Base-by-base conservation (phyloP, 2,329 filamentous ascomycete species). In the Myotisia sp. region DNA sequence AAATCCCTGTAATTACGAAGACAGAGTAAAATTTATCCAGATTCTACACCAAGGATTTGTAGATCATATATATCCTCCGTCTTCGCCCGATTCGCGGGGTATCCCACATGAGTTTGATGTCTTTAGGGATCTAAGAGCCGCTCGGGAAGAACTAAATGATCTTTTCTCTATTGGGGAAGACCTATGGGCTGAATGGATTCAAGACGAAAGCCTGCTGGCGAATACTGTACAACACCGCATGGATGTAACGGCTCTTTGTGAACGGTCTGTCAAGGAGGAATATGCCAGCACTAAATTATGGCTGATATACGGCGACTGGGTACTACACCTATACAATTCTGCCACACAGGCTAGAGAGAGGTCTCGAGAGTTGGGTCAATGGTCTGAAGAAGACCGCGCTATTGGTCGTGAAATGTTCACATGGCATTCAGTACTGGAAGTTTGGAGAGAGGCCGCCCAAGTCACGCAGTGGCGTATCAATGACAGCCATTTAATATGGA, bases 91-190 rank as follows among this genome's bases (percentile, higher is more conserved):
- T 29, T 55, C 59, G 4, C 59, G 61, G 30, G 58, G 60, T 6
- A 56, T 65, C 29, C 62, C 62, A 1, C 55, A 52, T 22, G 49
- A 50, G 4, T 66, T 65, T 39, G 63, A 65, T 37, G 49, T 65
- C 4, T 53, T 66, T 6, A 55, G 53, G 31, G 62, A 66, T 39
- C 50, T 67, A 41, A 53, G 61, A 23, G 57, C 50, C 14, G 62
- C 63, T 3, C 65, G 72, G 38, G 65, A 70, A 44, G 64, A 66
- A 35, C 73, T 77, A 66, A 67, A 72, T 44, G 65, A 67, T 34
- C 64, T 72, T 13, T 77, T 76, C 45, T 67, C 73, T 2, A 65
- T 77, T 39, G 73, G 73, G 1, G 74, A 77, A 48, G 64, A 70
- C 26, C 57, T 76, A 33, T 78, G 72, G 72, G 56, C 65, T 3